phyloP scores from a whole-genome alignment of 2,329 filamentous ascomycete genomes.

The Colletotrichum echinochloae region DNA sequence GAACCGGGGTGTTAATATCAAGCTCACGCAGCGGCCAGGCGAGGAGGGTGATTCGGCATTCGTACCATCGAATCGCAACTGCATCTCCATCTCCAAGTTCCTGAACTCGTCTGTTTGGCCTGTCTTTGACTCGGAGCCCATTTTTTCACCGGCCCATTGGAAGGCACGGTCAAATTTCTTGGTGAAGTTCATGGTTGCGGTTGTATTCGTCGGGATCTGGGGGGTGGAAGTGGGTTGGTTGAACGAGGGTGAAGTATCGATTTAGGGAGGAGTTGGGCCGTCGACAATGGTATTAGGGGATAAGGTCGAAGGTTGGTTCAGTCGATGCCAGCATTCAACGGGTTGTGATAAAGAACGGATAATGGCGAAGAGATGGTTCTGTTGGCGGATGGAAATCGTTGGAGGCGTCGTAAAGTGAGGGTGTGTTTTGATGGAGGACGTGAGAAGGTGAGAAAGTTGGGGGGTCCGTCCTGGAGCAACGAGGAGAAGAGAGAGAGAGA shows the following conservation, averaged over 20 bases:
- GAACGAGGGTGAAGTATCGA: neutral
- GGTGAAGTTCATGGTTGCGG: conserved; percentile 64
- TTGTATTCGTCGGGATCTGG: neutral
- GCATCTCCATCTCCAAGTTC: conserved; percentile 89
- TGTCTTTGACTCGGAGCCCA: conserved; percentile 92
- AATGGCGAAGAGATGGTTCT: conserved; percentile 4
- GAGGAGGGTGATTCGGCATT: too few relatives aligned
- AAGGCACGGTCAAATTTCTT: conserved; percentile 96
- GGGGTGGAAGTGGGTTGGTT: neutral
- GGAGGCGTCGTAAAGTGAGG: conserved; percentile 15
- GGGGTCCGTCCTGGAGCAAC: neutral
- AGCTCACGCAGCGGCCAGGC: neutral
- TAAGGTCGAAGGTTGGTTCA: conserved; percentile 11
- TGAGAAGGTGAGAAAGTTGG: neutral
- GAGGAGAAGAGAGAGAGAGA: conserved; percentile 2
- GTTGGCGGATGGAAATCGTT: conserved; percentile 7
- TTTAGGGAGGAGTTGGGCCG: neutral
- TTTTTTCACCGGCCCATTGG: conserved; percentile 98
- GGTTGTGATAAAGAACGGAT: neutral
- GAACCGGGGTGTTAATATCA: conserved; percentile 30
- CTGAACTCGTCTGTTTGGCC: conserved; percentile 92
- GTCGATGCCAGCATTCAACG: conserved; percentile 39
- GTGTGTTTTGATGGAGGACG: neutral
- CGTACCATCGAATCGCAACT: conserved; percentile 86
- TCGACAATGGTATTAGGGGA: conserved; percentile 14